Percentiles rank a stretch among this genome's conserved stretches.
phyloP scores from a whole-genome alignment of 345 rosid species.

The Populus simonii region DNA sequence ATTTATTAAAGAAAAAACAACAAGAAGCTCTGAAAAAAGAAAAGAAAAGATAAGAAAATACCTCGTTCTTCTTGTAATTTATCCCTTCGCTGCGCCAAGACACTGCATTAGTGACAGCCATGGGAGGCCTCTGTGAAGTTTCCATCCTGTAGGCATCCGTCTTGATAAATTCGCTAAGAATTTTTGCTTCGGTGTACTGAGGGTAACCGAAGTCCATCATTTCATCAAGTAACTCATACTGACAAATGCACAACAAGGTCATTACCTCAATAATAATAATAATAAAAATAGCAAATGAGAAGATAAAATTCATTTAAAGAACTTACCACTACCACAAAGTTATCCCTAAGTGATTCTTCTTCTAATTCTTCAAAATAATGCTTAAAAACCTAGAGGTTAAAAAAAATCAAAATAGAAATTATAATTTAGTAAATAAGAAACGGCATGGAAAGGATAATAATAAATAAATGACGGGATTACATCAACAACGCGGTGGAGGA shows the following conservation, averaged over 20 bases:
- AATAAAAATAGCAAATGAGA: neutral
- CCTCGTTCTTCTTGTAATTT: conserved; percentile 86
- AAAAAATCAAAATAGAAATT: neutral
- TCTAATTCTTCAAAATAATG: conserved; percentile 97
- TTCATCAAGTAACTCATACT: conserved; percentile 98
- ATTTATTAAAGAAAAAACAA: neutral
- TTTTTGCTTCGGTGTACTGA: conserved; percentile 87
- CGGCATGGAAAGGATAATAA: neutral
- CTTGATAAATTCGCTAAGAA: conserved; percentile 92
- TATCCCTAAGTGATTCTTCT: conserved; percentile 95
- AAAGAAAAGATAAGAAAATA: conserved; percentile 23
- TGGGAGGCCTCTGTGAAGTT: conserved; percentile 91
- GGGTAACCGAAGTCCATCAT: conserved; percentile 99
- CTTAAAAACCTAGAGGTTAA: conserved; percentile 70
- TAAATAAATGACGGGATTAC: conserved; percentile 38
- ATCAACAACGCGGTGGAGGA: conserved; percentile 89
- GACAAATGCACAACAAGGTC: conserved; percentile 25
- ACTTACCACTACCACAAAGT: conserved; percentile 97
- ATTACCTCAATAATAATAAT: neutral
- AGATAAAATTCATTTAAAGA: neutral
- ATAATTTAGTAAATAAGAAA: neutral
- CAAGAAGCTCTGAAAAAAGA: neutral
- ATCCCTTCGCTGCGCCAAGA: conserved; percentile 99
- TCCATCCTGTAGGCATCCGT: conserved; percentile 99
- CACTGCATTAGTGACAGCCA: conserved; percentile 98